Conservation (phyloP, 73 alveolate genomes). For the Paramecium sexaurelia region DNA sequence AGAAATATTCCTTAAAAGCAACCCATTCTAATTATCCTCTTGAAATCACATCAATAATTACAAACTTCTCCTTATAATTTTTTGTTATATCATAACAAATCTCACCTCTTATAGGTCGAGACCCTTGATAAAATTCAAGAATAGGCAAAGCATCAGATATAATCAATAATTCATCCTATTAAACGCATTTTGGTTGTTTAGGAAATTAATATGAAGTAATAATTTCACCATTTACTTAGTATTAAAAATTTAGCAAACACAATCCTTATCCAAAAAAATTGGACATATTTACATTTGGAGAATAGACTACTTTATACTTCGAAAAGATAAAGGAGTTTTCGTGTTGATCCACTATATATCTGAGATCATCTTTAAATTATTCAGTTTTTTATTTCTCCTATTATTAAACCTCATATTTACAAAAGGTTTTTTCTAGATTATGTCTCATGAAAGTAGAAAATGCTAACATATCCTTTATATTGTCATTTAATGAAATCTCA, state of each 20-base stretch:
- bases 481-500: not conserved
- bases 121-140: not conserved
- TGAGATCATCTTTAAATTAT: not conserved
- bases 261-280: conserved; percentile 19
- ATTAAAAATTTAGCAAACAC: not conserved
- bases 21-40: conserved; percentile 17
- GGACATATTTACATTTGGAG: not conserved
- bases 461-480: not conserved
- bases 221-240: not conserved
- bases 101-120: not conserved
- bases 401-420: not conserved
- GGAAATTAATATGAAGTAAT: not conserved
- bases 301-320: not conserved
- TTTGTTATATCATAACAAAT: not conserved
- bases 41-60: not conserved
- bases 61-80: not conserved
- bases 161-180: not conserved
- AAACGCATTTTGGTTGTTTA: not conserved
- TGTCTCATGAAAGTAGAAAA: not conserved
- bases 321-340: not conserved
- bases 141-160: not conserved
- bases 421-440: not conserved
- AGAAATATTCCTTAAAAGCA: not conserved
- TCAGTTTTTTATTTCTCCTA: not conserved
- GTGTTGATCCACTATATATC: not conserved